Conservation (phyloP, 495 filamentous ascomycete species). For the Aspergillus diversus region DNA sequence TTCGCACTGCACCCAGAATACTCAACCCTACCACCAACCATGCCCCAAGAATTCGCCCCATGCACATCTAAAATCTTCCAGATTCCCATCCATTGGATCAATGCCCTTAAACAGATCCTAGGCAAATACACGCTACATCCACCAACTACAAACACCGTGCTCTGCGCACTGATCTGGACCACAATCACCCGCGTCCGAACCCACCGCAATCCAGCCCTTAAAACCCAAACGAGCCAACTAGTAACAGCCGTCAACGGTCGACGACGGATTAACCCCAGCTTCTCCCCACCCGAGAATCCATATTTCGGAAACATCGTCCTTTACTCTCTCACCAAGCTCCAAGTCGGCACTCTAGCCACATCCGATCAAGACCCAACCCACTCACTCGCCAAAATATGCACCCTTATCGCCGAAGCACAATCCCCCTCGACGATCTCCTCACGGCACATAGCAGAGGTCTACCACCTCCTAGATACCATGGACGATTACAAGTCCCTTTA, state of each 20-base stretch:
- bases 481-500: conserved; percentile 3
- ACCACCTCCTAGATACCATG: not conserved
- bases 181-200: conserved; percentile 21
- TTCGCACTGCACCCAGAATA: conserved; percentile 18
- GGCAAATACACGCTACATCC: conserved; percentile 33
- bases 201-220: not conserved
- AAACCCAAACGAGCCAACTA: conserved; percentile 1
- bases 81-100: conserved; percentile 11
- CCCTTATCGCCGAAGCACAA: conserved; percentile 2
- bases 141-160: conserved; percentile 19
- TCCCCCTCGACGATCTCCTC: conserved; percentile 1
- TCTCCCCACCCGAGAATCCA: not conserved
- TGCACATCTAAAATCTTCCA: conserved; percentile 20
- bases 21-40: conserved; percentile 6
- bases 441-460: conserved; percentile 16
- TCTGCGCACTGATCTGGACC: conserved; percentile 22
- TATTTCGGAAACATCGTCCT: conserved; percentile 18
- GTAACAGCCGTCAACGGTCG: conserved; percentile 19
- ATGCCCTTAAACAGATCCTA: conserved; percentile 3
- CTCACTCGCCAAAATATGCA: conserved; percentile 9
- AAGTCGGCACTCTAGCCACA: not conserved
- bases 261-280: conserved; percentile 8
- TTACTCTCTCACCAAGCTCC: conserved; percentile 11
- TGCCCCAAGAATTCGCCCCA: not conserved
- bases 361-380: conserved; percentile 1